These are phyloP conservation scores for Cystobasidium sp. DNA, from an alignment of 1,284 basidiomycete genomes.

Conservation along the genomic window DNA sequence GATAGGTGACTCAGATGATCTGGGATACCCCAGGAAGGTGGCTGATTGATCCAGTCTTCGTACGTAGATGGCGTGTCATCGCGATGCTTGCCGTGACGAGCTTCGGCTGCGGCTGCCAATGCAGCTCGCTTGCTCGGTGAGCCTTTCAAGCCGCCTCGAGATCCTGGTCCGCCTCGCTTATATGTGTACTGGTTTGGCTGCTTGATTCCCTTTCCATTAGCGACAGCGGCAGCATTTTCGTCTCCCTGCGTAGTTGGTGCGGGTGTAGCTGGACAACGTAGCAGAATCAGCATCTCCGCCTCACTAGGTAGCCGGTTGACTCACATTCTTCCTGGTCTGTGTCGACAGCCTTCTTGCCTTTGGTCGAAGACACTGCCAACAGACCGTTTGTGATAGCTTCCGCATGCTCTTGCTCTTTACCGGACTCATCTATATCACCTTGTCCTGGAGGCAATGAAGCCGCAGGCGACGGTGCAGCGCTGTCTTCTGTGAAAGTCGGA, in stretches of 20 bases:
- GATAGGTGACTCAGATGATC: slow-evolving; percentile 90
- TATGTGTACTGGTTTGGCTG: slow-evolving; percentile 67
- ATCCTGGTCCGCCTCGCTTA: slow-evolving; percentile 48
- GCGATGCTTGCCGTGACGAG: slow-evolving; percentile 23
- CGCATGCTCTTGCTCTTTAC: slow-evolving; percentile 2
- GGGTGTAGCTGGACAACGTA: slow-evolving; percentile 12
- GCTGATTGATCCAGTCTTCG: slow-evolving; percentile 65
- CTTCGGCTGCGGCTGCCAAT: slow-evolving; percentile 27
- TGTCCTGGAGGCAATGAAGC: background rate
- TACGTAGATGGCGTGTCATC: slow-evolving; percentile 49
- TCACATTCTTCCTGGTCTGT: slow-evolving; percentile 26
- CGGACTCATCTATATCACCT: background rate
- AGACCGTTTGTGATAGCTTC: slow-evolving; percentile 19
- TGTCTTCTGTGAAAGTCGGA: slow-evolving; percentile 11
- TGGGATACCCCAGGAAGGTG: slow-evolving; percentile 84
- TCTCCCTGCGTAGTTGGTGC: slow-evolving; percentile 15
- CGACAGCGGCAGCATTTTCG: background rate
- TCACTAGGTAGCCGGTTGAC: background rate
- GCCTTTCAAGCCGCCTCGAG: slow-evolving; percentile 44
- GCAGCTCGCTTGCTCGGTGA: slow-evolving; percentile 43
- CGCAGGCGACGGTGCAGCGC: slow-evolving; percentile 15
- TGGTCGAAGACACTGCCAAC: background rate
- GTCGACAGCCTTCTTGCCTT: slow-evolving; percentile 2
- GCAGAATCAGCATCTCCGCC: background rate
- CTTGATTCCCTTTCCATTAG: slow-evolving; percentile 46